These are phyloP conservation scores for Jaapia argillacea DNA, from an alignment of 768 basidiomycete species.

Conservation along the genomic window DNA sequence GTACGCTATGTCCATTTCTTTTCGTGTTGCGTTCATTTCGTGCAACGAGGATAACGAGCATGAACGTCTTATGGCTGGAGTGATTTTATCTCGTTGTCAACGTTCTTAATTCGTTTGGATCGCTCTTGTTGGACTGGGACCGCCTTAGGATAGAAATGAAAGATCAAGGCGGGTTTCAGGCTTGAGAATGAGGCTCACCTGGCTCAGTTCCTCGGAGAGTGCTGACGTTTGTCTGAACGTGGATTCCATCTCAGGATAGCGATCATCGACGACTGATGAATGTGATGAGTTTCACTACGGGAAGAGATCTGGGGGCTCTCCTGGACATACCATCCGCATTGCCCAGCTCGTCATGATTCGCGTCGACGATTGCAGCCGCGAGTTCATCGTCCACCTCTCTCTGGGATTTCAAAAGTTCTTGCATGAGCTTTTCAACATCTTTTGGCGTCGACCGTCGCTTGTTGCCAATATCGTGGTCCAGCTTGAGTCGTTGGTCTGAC, in stretches of 20 bases:
- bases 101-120: conserved; percentile 32
- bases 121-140: conserved; percentile 42
- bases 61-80: no score
- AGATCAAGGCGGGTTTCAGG: neutral
- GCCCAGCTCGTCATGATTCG: conserved; percentile 6
- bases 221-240: conserved; percentile 25
- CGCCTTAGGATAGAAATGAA: conserved; percentile 22
- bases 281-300: neutral
- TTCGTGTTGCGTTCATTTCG: no score
- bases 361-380: conserved; percentile 9
- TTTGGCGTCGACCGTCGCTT: conserved; percentile 54
- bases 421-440: conserved; percentile 35
- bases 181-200: conserved; percentile 27
- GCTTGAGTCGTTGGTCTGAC: conserved; percentile 62
- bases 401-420: conserved; percentile 27
- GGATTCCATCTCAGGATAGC: conserved; percentile 15
- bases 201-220: conserved; percentile 37
- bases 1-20: conserved; percentile 4
- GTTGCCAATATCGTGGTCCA: conserved; percentile 63
- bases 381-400: conserved; percentile 18
- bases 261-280: conserved; percentile 9
- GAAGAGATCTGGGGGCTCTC: neutral
- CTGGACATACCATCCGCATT: conserved; percentile 15
- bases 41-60: no score
- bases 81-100: conserved; percentile 12